Evolutionary conservation across 352 stramenopile genomes (phyloP), one percentile per base, ranked within the genome.

Genomic region (Pythium grandisporangium): DNA sequence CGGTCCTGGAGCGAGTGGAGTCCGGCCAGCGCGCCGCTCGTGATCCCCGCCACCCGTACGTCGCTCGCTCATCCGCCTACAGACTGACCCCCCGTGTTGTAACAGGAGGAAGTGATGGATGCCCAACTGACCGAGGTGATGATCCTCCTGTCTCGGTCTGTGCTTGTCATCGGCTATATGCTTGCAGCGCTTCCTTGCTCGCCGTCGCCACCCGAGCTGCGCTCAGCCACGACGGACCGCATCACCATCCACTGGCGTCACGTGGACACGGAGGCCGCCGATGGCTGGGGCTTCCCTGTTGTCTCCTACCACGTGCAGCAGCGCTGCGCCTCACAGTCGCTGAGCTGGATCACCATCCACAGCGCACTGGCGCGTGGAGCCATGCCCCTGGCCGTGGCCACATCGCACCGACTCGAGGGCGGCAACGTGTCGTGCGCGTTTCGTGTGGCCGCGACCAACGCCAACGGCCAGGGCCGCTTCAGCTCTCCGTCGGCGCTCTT

Each of bases 1-100:
- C 24, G 55, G 2, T 63, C 58, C 0, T 84, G 68, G 70, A 70
- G 67, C 46, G 55, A 60, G n/a, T 82, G 72, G 70, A 86, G 70
- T 32, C 41, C 40, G 12, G 53, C 60, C 12, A 83, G 53, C 20
- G 46, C 53, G 3, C 48, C 65, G 7, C 42, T 83, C 1, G 12
- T 33, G 12, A 55, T 72, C 1, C 70, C 70, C 1, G 34, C 49
- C 2, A 85, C 67, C 13, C 45, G n/a, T n/a, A n/a, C n/a, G n/a
- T n/a, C n/a, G n/a, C n/a, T n/a, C n/a, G n/a, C n/a, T n/a, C n/a
- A n/a, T n/a, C n/a, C n/a, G n/a, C n/a, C n/a, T n/a, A n/a, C n/a
- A n/a, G n/a, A n/a, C n/a, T n/a, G n/a, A n/a, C n/a, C n/a, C n/a
- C n/a, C n/a, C n/a, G n/a, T n/a, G n/a, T n/a, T n/a, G n/a, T n/a